phyloP scores from a whole-genome alignment of 345 rosid species.

The Brassica napus region DNA sequence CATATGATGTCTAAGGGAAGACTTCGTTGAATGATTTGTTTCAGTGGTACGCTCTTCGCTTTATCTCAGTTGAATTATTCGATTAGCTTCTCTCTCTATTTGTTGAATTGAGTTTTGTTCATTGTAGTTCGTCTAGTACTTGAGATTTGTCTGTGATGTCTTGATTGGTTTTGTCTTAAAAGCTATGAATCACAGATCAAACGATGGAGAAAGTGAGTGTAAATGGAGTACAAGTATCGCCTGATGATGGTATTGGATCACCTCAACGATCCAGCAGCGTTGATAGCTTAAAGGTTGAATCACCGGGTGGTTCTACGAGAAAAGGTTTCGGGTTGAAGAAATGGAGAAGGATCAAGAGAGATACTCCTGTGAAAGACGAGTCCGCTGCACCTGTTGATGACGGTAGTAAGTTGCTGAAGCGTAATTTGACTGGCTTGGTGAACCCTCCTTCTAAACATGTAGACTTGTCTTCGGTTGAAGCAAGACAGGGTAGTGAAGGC shows the following conservation, averaged over 20 bases:
- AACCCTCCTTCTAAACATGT: slow-evolving; percentile 48
- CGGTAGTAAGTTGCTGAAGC: slow-evolving; percentile 61
- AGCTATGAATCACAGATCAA: slow-evolving; percentile 13
- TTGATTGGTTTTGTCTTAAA: not conserved
- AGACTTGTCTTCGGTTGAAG: slow-evolving; percentile 40
- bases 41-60: slow-evolving; percentile 24
- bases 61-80: slow-evolving; percentile 13
- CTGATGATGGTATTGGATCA: slow-evolving; percentile 35
- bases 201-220: slow-evolving; percentile 26
- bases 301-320: slow-evolving; percentile 38
- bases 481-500: slow-evolving; percentile 52
- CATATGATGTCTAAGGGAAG: not conserved
- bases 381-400: slow-evolving; percentile 23
- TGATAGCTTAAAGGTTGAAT: slow-evolving; percentile 26
- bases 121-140: not conserved
- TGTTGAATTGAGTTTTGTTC: slow-evolving; percentile 2
- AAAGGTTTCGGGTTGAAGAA: slow-evolving; percentile 90
- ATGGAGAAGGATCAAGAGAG: slow-evolving; percentile 90
- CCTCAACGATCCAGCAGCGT: slow-evolving; percentile 22
- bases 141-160: slow-evolving; percentile 9
- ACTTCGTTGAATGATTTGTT: slow-evolving; percentile 9
- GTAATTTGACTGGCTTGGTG: slow-evolving; percentile 54
- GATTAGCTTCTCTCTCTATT: slow-evolving; percentile 9
- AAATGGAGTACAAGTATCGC: slow-evolving; percentile 9
- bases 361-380: slow-evolving; percentile 52